Evolutionary conservation across 2,329 filamentous ascomycete genomes (phyloP).

Genomic region (Plectosphaerella sp.): DNA sequence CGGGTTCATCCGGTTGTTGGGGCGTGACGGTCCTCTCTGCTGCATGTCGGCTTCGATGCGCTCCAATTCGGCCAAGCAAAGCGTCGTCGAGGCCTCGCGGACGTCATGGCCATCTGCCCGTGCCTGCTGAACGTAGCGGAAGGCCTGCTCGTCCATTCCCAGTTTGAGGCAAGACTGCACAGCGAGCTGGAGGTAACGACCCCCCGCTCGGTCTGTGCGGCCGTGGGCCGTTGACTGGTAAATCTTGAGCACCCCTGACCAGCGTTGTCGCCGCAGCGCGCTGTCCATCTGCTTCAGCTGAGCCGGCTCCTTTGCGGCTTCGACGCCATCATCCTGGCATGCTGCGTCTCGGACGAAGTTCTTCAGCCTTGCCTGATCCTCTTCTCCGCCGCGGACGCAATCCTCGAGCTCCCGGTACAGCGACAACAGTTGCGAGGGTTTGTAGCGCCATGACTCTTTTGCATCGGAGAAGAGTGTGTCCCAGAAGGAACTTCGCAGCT

Average conservation of each 20-base stretch:
- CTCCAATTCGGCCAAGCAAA: conserved; percentile 32
- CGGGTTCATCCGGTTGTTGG: conserved; percentile 1
- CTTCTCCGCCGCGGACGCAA: conserved; percentile 9
- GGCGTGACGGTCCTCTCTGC: conserved; percentile 13
- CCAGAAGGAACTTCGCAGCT: conserved; percentile 29
- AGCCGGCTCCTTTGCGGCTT: conserved; percentile 25
- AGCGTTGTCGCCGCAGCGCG: conserved; percentile 18
- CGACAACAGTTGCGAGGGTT: conserved; percentile 26
- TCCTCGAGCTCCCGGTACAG: conserved; percentile 27
- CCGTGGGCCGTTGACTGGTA: conserved; percentile 30
- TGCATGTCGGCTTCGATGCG: conserved; percentile 20
- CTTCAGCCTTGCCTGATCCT: too few relatives aligned
- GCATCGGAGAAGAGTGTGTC: conserved; percentile 34
- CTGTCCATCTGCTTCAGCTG: conserved; percentile 27
- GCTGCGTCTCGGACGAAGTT: too few relatives aligned
- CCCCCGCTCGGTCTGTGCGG: too few relatives aligned
- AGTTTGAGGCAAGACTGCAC: conserved; percentile 36
- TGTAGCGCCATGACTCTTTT: conserved; percentile 29
- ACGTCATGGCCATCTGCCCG: conserved; percentile 36
- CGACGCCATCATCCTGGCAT: neutral
- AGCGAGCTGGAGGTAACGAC: conserved; percentile 41
- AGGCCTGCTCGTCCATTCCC: conserved; percentile 24
- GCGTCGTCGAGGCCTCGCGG: conserved; percentile 30
- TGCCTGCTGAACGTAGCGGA: conserved; percentile 33
- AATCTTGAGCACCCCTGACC: conserved; percentile 26